phyloP scores from a whole-genome alignment of 352 stramenopile species.

The Globisporangium cystogenes region DNA sequence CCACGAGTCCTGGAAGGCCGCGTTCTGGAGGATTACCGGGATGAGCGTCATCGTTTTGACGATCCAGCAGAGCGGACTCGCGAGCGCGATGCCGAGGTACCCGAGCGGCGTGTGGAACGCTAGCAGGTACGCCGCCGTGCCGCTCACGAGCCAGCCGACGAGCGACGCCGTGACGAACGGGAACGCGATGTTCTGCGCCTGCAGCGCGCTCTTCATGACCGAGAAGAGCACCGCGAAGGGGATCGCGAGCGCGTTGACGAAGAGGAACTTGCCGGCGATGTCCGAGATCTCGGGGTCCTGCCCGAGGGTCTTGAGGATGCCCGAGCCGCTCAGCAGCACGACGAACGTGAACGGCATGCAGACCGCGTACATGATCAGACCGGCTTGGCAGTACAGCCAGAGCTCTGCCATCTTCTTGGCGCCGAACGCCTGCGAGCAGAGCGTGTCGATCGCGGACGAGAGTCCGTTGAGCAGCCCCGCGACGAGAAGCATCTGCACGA shows the following conservation, averaged over 20 bases:
- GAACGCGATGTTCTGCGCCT: constrained; percentile 30
- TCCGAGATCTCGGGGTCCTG: constrained; percentile 24
- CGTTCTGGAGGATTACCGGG: constrained; percentile 17
- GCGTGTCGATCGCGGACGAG: constrained; percentile 17
- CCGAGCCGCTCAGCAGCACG: constrained; percentile 16
- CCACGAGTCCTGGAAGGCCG: constrained; percentile 16
- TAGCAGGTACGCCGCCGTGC: constrained; percentile 23
- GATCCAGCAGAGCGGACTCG: constrained; percentile 16
- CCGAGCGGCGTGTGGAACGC: constrained; percentile 29
- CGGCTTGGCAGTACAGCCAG: constrained; percentile 34
- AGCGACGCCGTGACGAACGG: constrained; percentile 24
- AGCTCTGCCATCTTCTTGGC: constrained; percentile 26
- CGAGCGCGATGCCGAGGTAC: constrained; percentile 28
- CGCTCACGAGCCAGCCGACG: constrained; percentile 16
- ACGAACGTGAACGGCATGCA: constrained; percentile 11
- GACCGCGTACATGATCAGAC: constrained; percentile 18
- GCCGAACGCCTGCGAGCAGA: constrained; percentile 34
- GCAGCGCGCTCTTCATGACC: constrained; percentile 20
- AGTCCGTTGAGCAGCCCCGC: constrained; percentile 20
- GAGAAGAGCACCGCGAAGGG: constrained; percentile 22
- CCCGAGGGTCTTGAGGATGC: constrained; percentile 22
- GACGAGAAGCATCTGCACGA: constrained; percentile 17
- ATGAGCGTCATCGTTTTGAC: constrained; percentile 21
- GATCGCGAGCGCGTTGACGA: constrained; percentile 11
- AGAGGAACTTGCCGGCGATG: constrained; percentile 17